Evolutionary conservation across 139 green algal species (phyloP).

Genomic region (Pseudopediastrum boryanum): DNA sequence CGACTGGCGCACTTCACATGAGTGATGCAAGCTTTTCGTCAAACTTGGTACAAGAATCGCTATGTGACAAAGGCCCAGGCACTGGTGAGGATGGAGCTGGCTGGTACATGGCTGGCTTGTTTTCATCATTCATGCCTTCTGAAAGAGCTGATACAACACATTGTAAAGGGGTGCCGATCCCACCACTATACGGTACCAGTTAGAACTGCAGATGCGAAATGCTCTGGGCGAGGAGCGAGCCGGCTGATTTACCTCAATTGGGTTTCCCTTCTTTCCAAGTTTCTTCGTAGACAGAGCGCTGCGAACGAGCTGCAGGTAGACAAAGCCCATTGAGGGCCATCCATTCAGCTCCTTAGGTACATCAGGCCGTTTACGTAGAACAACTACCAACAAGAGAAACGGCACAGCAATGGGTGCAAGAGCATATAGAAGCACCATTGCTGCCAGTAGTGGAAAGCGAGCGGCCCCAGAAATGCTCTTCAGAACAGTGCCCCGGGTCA

Average conservation of each 20-base stretch:
- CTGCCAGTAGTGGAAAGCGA: too few species aligned
- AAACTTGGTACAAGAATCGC: too few species aligned
- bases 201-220: not conserved
- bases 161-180: too few species aligned
- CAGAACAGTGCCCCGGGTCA: too few species aligned
- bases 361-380: not conserved
- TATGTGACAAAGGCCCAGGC: not conserved
- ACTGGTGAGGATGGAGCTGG: not conserved
- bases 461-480: too few species aligned
- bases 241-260: not conserved
- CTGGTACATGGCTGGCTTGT: not conserved
- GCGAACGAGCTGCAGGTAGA: constrained; percentile 25
- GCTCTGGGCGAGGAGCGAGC: too few species aligned
- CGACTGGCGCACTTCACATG: too few species aligned
- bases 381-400: too few species aligned
- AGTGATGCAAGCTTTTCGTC: too few species aligned
- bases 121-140: not conserved
- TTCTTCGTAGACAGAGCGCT: constrained; percentile 12
- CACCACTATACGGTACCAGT: not conserved
- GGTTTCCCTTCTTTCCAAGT: not conserved
- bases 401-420: too few species aligned
- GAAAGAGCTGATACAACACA: not conserved
- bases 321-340: constrained; percentile 17
- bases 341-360: not conserved
- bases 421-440: too few species aligned